Percentiles rank a stretch among this genome's conserved stretches.
Conservation (phyloP, 2,329 filamentous ascomycete genomes). For the Blastomyces gilchristii region DNA sequence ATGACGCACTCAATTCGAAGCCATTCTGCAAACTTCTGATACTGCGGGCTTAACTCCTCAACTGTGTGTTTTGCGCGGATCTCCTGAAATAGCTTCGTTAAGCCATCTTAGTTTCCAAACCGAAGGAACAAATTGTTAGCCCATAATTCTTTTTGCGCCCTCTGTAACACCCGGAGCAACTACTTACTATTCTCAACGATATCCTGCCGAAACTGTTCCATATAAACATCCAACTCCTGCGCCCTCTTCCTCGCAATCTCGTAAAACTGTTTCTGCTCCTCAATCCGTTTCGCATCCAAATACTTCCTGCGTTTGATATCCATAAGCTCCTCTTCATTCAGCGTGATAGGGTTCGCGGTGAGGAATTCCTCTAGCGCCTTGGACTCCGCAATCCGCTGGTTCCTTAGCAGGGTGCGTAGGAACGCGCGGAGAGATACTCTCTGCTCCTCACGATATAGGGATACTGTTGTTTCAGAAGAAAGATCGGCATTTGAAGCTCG, state of each 20-base stretch:
- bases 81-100: constrained; percentile 86
- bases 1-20: constrained; percentile 65
- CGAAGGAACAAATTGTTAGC: not conserved
- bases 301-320: constrained; percentile 72
- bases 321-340: constrained; percentile 70
- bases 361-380: constrained; percentile 79
- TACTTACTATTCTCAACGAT: constrained; percentile 61
- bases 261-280: constrained; percentile 90
- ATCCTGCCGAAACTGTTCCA: constrained; percentile 67
- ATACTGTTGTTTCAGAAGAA: constrained; percentile 47
- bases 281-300: constrained; percentile 76
- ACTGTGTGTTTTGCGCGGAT: constrained; percentile 86
- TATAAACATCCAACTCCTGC: constrained; percentile 89
- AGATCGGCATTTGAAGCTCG: constrained; percentile 34
- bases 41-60: constrained; percentile 80
- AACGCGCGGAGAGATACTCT: constrained; percentile 85
- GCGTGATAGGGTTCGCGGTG: constrained; percentile 57
- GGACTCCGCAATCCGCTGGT: constrained; percentile 71
- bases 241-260: constrained; percentile 87
- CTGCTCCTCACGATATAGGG: constrained; percentile 81
- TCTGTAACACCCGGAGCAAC: constrained; percentile 23
- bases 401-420: constrained; percentile 73
- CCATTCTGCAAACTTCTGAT: constrained; percentile 98
- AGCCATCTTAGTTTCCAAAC: constrained; percentile 49
- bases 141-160: not conserved